A percentile compares a stretch with the other conserved stretches of the same genome.
Conservation (phyloP, 2,329 filamentous ascomycete species). For the Calycina herbarum region DNA sequence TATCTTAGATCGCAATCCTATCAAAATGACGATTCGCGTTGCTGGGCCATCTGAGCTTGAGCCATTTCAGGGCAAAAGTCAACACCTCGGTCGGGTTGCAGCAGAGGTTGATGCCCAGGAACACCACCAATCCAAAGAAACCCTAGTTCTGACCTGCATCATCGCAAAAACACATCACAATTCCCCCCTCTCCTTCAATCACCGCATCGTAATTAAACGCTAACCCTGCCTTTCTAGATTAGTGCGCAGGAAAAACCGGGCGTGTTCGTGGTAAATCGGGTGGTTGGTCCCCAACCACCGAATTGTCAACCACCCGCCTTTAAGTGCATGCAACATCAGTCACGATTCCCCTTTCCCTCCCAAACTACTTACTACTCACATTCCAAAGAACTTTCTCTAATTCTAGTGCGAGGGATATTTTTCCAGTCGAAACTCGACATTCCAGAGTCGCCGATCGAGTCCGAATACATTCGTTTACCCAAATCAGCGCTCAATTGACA, state of each 20-base stretch:
- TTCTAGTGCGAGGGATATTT: neutral
- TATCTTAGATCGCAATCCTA: too few species aligned
- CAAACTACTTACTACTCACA: conserved; percentile 1
- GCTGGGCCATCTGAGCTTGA: too few species aligned
- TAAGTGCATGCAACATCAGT: conserved; percentile 1
- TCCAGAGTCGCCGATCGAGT: neutral
- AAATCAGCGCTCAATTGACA: neutral
- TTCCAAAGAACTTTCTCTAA: neutral
- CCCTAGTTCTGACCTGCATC: neutral
- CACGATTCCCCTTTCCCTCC: neutral
- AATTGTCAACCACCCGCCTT: neutral
- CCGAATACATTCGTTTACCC: neutral
- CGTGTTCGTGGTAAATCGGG: neutral
- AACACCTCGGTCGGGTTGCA: too few species aligned
- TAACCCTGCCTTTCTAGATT: neutral
- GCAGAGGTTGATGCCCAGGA: neutral
- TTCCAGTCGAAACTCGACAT: neutral
- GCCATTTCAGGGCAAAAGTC: too few species aligned
- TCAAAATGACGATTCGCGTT: too few species aligned
- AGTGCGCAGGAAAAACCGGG: neutral
- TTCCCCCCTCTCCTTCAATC: neutral
- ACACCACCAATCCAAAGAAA: neutral
- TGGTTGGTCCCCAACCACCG: neutral
- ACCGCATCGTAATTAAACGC: neutral
- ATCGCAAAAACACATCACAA: neutral